Conservation (phyloP, 768 basidiomycete species). For the Mrakia hoshinonis region DNA sequence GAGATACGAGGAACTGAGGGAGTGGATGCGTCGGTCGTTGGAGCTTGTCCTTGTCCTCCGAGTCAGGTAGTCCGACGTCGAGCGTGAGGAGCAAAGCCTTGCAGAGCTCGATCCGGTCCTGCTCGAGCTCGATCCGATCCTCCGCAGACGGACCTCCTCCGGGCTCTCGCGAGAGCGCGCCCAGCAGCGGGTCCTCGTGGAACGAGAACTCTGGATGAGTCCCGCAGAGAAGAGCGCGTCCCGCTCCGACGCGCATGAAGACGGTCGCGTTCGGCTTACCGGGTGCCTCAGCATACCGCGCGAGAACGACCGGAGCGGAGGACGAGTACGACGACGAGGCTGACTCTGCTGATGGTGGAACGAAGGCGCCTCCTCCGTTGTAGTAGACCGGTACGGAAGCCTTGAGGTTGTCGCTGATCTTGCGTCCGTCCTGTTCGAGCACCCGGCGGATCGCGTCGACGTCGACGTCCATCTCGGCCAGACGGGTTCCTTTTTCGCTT, state of each 20-base stretch:
- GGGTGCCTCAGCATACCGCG: conserved; percentile 39
- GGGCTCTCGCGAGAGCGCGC: neutral
- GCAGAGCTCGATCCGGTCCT: conserved; percentile 10
- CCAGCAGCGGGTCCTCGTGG: conserved; percentile 40
- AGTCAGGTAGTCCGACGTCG: neutral
- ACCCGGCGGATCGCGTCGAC: conserved; percentile 31
- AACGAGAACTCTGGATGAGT: conserved; percentile 55
- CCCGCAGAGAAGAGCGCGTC: conserved; percentile 52
- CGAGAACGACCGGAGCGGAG: conserved; percentile 39
- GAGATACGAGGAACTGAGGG: conserved; percentile 55
- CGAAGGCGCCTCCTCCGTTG: conserved; percentile 46
- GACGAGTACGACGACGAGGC: neutral
- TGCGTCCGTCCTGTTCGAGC: neutral
- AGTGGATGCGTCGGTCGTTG: conserved; percentile 45
- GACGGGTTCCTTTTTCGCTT: conserved; percentile 44
- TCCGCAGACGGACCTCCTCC: conserved; percentile 30
- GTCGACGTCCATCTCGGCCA: conserved; percentile 38
- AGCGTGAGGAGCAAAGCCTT: neutral
- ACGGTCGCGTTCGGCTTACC: conserved; percentile 43
- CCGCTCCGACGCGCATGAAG: conserved; percentile 44
- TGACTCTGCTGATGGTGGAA: conserved; percentile 31
- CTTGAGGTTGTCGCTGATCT: neutral
- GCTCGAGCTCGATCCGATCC: conserved; percentile 34
- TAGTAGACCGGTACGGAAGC: conserved; percentile 39
- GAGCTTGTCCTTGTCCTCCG: conserved; percentile 32